Evolutionary conservation across 2,329 filamentous ascomycete genomes (phyloP), one percentile per base, ranked within the genome.

Genomic region (Rutstroemia sp.): DNA sequence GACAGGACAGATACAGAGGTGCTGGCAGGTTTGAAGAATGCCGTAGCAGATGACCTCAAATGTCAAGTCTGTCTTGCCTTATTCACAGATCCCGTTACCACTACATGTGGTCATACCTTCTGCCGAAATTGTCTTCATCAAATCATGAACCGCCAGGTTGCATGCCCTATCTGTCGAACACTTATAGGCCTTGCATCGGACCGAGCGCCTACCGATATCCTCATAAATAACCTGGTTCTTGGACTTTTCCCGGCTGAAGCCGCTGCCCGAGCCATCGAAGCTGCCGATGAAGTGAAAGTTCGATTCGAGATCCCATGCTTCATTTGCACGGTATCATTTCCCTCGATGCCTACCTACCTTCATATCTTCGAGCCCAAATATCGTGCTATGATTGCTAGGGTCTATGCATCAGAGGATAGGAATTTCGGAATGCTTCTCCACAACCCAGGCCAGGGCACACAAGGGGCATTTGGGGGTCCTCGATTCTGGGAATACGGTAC

Each of bases 351-450:
- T 0, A 92, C 89, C 0, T 94, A 94, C 63, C 75, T 96, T 3
- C 88, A 95, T 65, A 82, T 96, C n/a, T 96, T 95, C 67, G 92
- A 96, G 69, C 88, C 89, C n/a, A 81, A 88, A 6, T 96, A 96
- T 68, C 83, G 89, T 7, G 76, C 94, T n/a, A 94, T 96, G 89
- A 86, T 96, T 39, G 80, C 87, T 48, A 82, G 90, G 38, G 87
- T 83, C 0, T 75, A 95, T 53, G 86, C 91, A 60, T 75, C 66
- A 56, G 83, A 84, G 0, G 82, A 87, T 58, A 77, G 82, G 14
- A 88, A 83, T 23, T 96, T 96, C 66, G 92, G 92, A 23, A 95
- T 96, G 88, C 79, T 95, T 17, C 79, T 89, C 66, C 84, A 84
- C 60, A 88, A 86, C 62, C 74, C 76, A 47, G 71, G 71, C n/a